Base-by-base conservation (phyloP, 2,329 filamentous ascomycete genomes). In the Xylaria sp. region DNA sequence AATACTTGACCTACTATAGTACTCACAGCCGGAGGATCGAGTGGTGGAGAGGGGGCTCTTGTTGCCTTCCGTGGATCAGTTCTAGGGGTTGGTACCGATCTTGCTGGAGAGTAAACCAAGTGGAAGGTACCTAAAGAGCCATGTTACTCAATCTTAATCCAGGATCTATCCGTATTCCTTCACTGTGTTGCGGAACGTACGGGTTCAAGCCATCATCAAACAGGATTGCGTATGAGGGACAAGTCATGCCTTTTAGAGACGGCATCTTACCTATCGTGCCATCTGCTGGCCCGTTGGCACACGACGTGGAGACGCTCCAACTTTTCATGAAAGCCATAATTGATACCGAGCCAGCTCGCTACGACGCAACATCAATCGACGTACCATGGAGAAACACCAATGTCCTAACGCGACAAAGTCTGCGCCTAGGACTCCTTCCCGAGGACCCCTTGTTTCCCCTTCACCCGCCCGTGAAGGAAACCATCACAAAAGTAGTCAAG, bases 1-100 rank as follows among this genome's bases (percentile, higher is more conserved):
- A 36, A 53, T 15, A n/a, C 31, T 3, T 20, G 2, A 33, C 2
- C 7, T 15, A 33, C 11, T 20, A 20, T 11, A 53, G 49, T 23
- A 7, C 49, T 53, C 20, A 76, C 75, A 0, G 74, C 79, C 1
- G 80, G 80, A 26, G 80, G 80, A 2, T 79, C 77, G 15, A 80
- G 78, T 15, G 80, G 80, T 17, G 80, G 80, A 28, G 73, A 74
- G 53, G 73, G 65, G 13, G 73, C 71, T 20, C 72, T 72, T 0
- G 44, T 74, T 10, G 72, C 67, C 13, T 65, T 69, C 40, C 59
- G 71, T 17, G 73, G 72, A 7, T 68, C 63, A 26, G 56, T 72
- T 15, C 57, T 74, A 5, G 73, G 73, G 11, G 62, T 74, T 3
- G 73, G 71, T 7, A 73, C 74, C 11, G 73, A 76, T 60, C 70